phyloP scores from a whole-genome alignment of 805 yeast genomes.

The Zygosaccharomyces pseudorouxii region DNA sequence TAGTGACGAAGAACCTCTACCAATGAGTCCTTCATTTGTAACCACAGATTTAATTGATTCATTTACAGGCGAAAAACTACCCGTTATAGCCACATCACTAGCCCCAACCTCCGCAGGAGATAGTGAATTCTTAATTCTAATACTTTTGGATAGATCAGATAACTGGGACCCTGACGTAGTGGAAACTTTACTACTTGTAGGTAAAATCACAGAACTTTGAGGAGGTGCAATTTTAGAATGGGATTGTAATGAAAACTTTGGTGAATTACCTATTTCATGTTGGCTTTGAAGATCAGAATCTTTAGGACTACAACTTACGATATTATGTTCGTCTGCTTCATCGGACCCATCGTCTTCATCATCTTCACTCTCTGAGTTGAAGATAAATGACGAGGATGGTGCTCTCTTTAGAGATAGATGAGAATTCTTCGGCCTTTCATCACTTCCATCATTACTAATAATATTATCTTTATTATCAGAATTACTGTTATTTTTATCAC shows the following conservation, averaged over 20 bases:
- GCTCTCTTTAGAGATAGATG: slow-evolving; percentile 12
- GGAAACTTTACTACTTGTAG: slow-evolving; percentile 8
- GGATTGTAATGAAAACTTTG: background rate
- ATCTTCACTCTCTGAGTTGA: slow-evolving; percentile 32
- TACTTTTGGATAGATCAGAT: slow-evolving; percentile 11
- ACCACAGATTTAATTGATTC: slow-evolving; percentile 26
- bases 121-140: slow-evolving; percentile 14
- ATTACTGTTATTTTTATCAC: background rate
- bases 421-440: slow-evolving; percentile 6
- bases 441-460: background rate
- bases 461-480: slow-evolving; percentile 1
- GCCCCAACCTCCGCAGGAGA: slow-evolving; percentile 23
- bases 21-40: slow-evolving; percentile 18
- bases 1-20: slow-evolving; percentile 4
- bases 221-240: slow-evolving; percentile 10
- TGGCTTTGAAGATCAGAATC: background rate
- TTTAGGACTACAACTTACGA: background rate
- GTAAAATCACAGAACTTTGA: slow-evolving; percentile 10
- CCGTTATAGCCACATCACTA: slow-evolving; percentile 46
- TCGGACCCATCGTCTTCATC: slow-evolving; percentile 12
- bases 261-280: background rate
- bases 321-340: background rate
- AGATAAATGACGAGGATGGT: slow-evolving; percentile 26
- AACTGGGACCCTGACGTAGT: slow-evolving; percentile 7
- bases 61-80: slow-evolving; percentile 33